Conservation (phyloP, 805 yeast genomes). For the Starmera quercuum region DNA sequence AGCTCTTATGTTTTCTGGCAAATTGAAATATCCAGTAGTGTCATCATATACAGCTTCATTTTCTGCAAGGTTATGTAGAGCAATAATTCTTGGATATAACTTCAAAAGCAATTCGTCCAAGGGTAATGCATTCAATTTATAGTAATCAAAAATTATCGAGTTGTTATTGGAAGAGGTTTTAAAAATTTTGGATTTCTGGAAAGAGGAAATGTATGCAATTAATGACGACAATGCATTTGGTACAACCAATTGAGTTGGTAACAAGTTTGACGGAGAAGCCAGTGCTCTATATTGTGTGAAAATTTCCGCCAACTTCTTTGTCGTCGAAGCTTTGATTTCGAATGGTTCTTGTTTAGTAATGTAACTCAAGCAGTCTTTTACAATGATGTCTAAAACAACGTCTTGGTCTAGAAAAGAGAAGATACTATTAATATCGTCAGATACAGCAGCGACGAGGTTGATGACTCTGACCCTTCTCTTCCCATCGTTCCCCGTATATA, state of each 20-base stretch:
- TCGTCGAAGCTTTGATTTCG: constrained; percentile 46
- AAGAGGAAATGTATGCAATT: constrained; percentile 58
- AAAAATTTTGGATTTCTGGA: constrained; percentile 63
- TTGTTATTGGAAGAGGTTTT: constrained; percentile 44
- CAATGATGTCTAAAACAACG: constrained; percentile 42
- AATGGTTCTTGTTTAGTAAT: constrained; percentile 34
- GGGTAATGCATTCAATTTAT: constrained; percentile 43
- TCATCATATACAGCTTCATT: constrained; percentile 46
- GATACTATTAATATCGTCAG: constrained; percentile 64
- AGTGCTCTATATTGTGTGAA: constrained; percentile 49
- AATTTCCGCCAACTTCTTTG: constrained; percentile 43
- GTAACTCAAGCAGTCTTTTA: constrained; percentile 39
- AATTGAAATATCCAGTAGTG: constrained; percentile 31
- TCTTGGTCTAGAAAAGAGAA: constrained; percentile 79
- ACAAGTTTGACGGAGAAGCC: constrained; percentile 33
- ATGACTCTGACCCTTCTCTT: constrained; percentile 78
- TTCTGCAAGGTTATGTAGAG: constrained; percentile 56
- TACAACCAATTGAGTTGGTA: constrained; percentile 61
- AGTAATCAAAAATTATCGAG: constrained; percentile 46
- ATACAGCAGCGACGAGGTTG: constrained; percentile 74
- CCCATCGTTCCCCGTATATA: constrained; percentile 77
- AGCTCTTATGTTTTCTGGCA: constrained; percentile 44
- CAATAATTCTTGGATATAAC: constrained; percentile 75
- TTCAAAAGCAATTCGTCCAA: constrained; percentile 50
- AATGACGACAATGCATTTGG: constrained; percentile 76